These are phyloP conservation scores for Lycium ferocissimum DNA, from an alignment of 257 asterid species.

Conservation along the genomic window DNA sequence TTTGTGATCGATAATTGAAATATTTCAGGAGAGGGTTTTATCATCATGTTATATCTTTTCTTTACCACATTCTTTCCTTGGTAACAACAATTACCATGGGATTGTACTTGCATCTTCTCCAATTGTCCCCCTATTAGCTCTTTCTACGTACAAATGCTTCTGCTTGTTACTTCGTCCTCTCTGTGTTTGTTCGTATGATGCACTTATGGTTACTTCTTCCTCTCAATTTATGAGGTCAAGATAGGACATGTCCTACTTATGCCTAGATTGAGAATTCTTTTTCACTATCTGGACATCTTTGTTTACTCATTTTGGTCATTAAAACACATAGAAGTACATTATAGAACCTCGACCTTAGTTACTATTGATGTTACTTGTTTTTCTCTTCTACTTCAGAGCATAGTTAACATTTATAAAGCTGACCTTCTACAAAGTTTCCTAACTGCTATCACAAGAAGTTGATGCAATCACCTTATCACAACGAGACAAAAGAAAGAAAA, in stretches of 20 bases:
- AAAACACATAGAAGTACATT: not conserved
- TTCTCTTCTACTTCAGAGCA: not conserved
- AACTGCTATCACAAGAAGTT: not conserved
- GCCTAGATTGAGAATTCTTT: constrained; percentile 15
- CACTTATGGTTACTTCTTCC: constrained; percentile 11
- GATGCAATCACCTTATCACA: constrained; percentile 8
- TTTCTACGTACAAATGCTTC: not conserved
- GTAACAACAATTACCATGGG: constrained; percentile 1
- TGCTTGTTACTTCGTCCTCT: not conserved
- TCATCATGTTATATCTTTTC: constrained; percentile 7
- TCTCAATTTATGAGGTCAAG: constrained; percentile 4
- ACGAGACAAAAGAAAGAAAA: no score
- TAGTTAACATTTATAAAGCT: not conserved
- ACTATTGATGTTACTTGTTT: not conserved
- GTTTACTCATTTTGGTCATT: constrained; percentile 24
- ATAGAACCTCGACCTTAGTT: not conserved
- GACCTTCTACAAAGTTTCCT: not conserved
- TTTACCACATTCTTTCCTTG: not conserved
- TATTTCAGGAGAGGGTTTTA: constrained; percentile 8
- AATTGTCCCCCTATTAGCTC: not conserved
- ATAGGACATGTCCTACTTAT: constrained; percentile 8
- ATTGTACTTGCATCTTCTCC: constrained; percentile 10
- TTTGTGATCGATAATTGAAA: constrained; percentile 5
- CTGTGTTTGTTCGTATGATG: not conserved
- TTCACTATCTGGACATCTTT: not conserved